A percentile compares a stretch with the other conserved stretches of the same genome.
These are phyloP conservation scores for Scenedesmus sp. DNA, from an alignment of 163 green algal species.

Conservation along the genomic window DNA sequence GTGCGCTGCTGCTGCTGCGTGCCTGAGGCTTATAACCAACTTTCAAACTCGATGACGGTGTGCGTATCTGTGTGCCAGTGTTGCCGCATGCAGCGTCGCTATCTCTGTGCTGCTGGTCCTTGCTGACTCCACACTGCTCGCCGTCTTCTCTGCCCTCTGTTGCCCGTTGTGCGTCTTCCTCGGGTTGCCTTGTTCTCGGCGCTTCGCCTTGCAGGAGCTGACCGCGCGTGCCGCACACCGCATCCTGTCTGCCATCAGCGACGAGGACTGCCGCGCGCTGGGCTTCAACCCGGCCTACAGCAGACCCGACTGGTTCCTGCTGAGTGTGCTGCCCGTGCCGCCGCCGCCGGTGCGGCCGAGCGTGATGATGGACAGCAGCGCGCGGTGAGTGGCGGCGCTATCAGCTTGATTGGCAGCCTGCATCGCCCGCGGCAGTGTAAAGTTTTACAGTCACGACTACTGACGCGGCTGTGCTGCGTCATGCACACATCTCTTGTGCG, in stretches of 20 bases:
- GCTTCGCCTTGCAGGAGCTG: constrained; percentile 79
- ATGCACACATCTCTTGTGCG: too few relatives aligned
- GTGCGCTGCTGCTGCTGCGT: constrained; percentile 40
- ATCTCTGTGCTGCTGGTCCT: too few relatives aligned
- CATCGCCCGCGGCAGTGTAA: too few relatives aligned
- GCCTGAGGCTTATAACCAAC: too few relatives aligned
- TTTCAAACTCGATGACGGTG: too few relatives aligned
- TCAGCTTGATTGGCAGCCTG: not conserved
- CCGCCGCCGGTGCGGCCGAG: constrained; percentile 87
- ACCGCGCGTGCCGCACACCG: constrained; percentile 85
- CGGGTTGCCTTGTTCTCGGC: not conserved
- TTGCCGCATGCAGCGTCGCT: too few relatives aligned
- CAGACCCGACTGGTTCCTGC: constrained; percentile 96
- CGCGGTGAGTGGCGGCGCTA: constrained; percentile 55
- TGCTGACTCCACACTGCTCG: too few relatives aligned
- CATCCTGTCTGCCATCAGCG: constrained; percentile 92
- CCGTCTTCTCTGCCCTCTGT: too few relatives aligned
- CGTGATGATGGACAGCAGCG: constrained; percentile 93
- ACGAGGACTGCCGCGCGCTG: constrained; percentile 93
- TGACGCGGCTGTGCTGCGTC: too few relatives aligned
- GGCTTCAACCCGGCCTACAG: constrained; percentile 89
- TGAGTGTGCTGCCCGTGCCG: constrained; percentile 95
- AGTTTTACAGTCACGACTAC: too few relatives aligned
- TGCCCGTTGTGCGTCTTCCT: too few relatives aligned
- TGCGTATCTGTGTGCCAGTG: too few relatives aligned